Evolutionary conservation across 371 early-diverging fungal species (phyloP), one percentile per base, ranked within the genome.

Genomic region (Apophysomyces variabilis): DNA sequence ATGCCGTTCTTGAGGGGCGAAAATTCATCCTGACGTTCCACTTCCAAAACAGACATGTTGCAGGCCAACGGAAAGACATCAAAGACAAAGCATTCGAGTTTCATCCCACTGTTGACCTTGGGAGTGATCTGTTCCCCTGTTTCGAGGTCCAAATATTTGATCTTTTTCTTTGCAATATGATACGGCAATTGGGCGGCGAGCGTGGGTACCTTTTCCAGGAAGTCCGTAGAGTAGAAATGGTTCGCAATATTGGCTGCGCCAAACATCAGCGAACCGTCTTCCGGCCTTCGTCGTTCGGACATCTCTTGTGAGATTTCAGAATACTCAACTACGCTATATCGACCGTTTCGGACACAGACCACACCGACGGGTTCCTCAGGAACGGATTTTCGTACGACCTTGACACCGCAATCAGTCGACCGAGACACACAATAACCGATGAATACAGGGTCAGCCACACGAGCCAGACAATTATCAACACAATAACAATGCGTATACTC

Each of bases 111-210:
- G 73, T 90, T 89, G 57, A 84, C 84, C 66, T 87, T 86, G 45
- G 97, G 97, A 3, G 78, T 59, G 47, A 93, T 76, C 18, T 72
- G 63, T 65, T 89, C 87, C 38, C 95, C 96, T 7, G 93, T 85
- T 54, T 83, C 80, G 13, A 89, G 62, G 72, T 96, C 94, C 56
- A 92, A 78, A 69, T 92, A 88, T 83, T 92, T 93, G 86, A 98
- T 96, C 92, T 97, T 98, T 90, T 98, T 98, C 74, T 88, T 88
- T 38, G 99, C 99, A 70, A 97, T 89, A 80, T 98, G 99, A 82
- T 95, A 96, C 80, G 93, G 93, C 11, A 98, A 87, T 68, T 87
- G 73, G 54, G 77, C 71, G 68, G 96, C 96, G 72, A 96, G 87
- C 16, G 84, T 82, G 60, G 92, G 92, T 45, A 95, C 89, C 60